Percentiles rank a stretch among this genome's conserved stretches.
Conservation (phyloP, 169 alveolate species). For the Plasmodium vivax region DNA sequence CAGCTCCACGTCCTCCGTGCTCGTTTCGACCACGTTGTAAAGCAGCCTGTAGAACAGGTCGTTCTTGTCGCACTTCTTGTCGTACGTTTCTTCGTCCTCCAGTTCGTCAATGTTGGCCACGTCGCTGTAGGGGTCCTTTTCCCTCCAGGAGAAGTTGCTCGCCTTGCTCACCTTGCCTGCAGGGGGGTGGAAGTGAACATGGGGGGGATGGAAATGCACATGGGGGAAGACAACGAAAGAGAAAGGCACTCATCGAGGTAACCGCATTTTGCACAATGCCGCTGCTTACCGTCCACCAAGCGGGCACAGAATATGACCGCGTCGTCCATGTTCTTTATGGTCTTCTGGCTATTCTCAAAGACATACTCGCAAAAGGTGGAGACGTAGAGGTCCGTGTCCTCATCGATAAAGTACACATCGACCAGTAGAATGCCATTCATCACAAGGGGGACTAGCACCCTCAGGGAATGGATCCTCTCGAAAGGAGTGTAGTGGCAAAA, state of each 20-base stretch:
- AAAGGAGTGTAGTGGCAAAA: constrained; percentile 60
- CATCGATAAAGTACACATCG: constrained; percentile 59
- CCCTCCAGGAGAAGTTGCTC: constrained; percentile 61
- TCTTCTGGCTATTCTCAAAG: constrained; percentile 41
- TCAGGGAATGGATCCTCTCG: constrained; percentile 60
- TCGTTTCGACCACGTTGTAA: constrained; percentile 20
- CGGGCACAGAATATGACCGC: constrained; percentile 62
- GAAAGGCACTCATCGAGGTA: neutral
- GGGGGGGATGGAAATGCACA: neutral
- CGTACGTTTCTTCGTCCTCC: constrained; percentile 35
- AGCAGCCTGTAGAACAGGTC: constrained; percentile 24
- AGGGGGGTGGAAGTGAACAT: neutral
- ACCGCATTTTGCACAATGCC: neutral
- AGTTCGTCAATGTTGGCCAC: constrained; percentile 22
- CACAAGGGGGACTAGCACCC: constrained; percentile 60
- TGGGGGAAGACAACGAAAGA: neutral
- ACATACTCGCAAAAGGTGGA: constrained; percentile 57
- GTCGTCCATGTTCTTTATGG: constrained; percentile 44
- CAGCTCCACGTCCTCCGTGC: constrained; percentile 28
- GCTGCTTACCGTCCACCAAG: constrained; percentile 56
- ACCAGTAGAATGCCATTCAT: constrained; percentile 54
- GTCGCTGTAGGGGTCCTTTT: neutral
- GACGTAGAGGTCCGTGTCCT: constrained; percentile 27
- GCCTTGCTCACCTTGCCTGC: constrained; percentile 42
- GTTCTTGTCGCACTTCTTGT: constrained; percentile 23